Percentiles rank a stretch among this genome's conserved stretches.
phyloP scores from a whole-genome alignment of 495 filamentous ascomycete species.

The Penicillium herquei region DNA sequence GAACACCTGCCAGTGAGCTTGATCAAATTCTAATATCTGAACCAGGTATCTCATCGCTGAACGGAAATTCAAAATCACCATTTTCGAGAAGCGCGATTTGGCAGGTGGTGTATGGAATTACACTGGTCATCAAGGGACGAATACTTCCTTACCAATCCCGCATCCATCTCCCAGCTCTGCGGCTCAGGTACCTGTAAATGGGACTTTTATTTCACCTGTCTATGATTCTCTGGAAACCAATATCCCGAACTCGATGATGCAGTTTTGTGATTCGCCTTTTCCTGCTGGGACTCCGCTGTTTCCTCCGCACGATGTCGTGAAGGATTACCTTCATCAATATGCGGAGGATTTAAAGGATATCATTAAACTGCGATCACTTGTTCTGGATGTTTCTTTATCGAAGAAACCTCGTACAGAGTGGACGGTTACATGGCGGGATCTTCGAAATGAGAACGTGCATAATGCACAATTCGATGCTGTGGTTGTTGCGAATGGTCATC shows the following conservation, averaged over 20 bases:
- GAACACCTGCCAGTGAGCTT: too few species aligned
- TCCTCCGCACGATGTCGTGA: constrained; percentile 4
- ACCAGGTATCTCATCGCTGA: constrained; percentile 65
- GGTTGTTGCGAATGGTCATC: constrained; percentile 10
- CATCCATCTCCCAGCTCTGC: constrained; percentile 1
- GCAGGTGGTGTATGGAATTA: constrained; percentile 79
- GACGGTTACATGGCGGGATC: constrained; percentile 9
- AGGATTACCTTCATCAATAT: constrained; percentile 11
- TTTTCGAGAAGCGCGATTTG: constrained; percentile 69
- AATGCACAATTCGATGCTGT: constrained; percentile 8
- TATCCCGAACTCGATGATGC: constrained; percentile 12
- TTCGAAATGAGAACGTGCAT: neutral
- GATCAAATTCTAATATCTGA: too few species aligned
- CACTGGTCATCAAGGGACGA: constrained; percentile 18
- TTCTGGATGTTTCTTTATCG: constrained; percentile 1
- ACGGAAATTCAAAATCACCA: constrained; percentile 58
- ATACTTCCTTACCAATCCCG: neutral
- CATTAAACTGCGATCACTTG: constrained; percentile 1
- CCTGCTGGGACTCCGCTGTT: constrained; percentile 3
- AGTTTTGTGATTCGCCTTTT: constrained; percentile 8
- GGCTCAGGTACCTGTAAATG: constrained; percentile 5
- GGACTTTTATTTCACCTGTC: constrained; percentile 9
- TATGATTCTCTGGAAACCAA: constrained; percentile 14
- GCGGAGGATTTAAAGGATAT: constrained; percentile 5
- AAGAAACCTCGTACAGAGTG: constrained; percentile 2